A percentile compares a stretch with the other conserved stretches of the same genome.
These are phyloP conservation scores for Bauhinia variegata DNA, from an alignment of 306 rosid species.

Conservation along the genomic window DNA sequence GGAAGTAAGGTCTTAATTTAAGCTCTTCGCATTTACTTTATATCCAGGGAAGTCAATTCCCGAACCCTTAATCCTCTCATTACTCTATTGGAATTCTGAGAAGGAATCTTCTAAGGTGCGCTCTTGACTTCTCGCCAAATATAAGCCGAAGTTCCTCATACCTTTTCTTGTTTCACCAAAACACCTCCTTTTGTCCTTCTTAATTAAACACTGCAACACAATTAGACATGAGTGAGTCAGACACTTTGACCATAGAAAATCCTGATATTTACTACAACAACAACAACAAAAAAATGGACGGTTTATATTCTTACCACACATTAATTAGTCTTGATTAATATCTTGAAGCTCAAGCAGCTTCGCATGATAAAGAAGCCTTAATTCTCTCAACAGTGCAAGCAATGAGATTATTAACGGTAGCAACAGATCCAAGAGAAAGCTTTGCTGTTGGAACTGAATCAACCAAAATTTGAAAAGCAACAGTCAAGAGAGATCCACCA, in stretches of 20 bases:
- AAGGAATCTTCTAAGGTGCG: slow-evolving; percentile 85
- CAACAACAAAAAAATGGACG: neutral
- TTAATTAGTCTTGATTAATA: neutral
- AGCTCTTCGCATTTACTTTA: slow-evolving; percentile 33
- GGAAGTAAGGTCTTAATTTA: slow-evolving; percentile 43
- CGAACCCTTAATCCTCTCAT: slow-evolving; percentile 79
- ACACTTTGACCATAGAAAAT: no score
- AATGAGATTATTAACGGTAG: slow-evolving; percentile 89
- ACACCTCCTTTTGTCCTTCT: slow-evolving; percentile 36
- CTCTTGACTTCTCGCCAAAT: slow-evolving; percentile 86
- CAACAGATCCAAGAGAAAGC: slow-evolving; percentile 92
- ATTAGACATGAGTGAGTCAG: no score
- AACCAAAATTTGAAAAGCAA: slow-evolving; percentile 93
- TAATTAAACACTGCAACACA: slow-evolving; percentile 42
- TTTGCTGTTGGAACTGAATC: slow-evolving; percentile 93
- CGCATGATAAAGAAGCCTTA: slow-evolving; percentile 75
- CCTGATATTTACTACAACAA: neutral
- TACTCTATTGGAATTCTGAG: slow-evolving; percentile 28
- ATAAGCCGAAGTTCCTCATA: slow-evolving; percentile 47
- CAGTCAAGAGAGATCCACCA: slow-evolving; percentile 91
- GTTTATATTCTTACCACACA: slow-evolving; percentile 6
- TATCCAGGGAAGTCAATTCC: slow-evolving; percentile 88
- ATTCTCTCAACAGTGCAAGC: slow-evolving; percentile 95
- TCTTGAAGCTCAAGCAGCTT: slow-evolving; percentile 44
- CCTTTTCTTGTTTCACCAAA: slow-evolving; percentile 28